These are phyloP conservation scores for Colletotrichum aenigma DNA, from an alignment of 2,329 filamentous ascomycete species.

Conservation along the genomic window DNA sequence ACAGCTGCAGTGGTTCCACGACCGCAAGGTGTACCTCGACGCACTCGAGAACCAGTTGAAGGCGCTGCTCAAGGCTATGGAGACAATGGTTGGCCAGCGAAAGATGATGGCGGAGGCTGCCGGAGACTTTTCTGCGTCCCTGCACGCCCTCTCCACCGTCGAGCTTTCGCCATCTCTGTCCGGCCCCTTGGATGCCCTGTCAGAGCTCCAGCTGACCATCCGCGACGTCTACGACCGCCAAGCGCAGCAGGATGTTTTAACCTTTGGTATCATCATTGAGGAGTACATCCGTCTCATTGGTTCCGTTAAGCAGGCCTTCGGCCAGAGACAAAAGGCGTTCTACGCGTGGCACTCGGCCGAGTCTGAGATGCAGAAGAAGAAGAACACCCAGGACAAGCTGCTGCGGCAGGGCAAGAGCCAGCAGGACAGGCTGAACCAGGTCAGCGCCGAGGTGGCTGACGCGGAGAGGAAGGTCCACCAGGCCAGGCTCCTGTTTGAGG, in stretches of 20 bases:
- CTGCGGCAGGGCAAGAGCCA: constrained; percentile 93
- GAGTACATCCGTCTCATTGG: constrained; percentile 97
- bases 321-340: constrained; percentile 92
- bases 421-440: constrained; percentile 91
- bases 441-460: constrained; percentile 92
- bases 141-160: constrained; percentile 91
- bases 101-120: constrained; percentile 94
- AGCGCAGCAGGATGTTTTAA: constrained; percentile 95
- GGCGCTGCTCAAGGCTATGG: constrained; percentile 89
- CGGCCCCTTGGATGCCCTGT: constrained; percentile 86
- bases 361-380: constrained; percentile 87
- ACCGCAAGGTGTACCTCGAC: constrained; percentile 92
- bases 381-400: constrained; percentile 90
- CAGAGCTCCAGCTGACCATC: constrained; percentile 92
- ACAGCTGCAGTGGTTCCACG: constrained; percentile 85
- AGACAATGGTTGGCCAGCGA: constrained; percentile 88
- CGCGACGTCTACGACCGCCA: constrained; percentile 95
- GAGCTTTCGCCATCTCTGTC: constrained; percentile 90
- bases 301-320: constrained; percentile 91
- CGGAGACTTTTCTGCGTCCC: constrained; percentile 87
- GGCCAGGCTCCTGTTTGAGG: constrained; percentile 87
- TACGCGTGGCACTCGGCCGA: constrained; percentile 94
- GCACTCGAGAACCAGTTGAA: constrained; percentile 91
- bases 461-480: constrained; percentile 93
- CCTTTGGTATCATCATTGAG: constrained; percentile 95